Evolutionary conservation across 371 early-diverging fungal genomes (phyloP).

Genomic region (Batkoa obscura): DNA sequence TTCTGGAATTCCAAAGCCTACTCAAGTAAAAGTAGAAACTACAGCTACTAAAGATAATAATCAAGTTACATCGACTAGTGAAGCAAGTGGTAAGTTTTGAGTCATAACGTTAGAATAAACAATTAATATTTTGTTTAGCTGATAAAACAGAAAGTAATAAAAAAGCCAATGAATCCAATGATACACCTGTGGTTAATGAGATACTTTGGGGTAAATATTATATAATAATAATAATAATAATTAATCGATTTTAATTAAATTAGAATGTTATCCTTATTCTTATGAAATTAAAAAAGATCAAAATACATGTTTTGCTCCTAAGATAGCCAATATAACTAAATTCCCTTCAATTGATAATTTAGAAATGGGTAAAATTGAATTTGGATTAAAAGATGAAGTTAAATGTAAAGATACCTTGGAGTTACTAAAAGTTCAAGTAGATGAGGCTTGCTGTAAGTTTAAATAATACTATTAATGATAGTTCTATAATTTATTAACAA

Average conservation of each 20-base stretch:
- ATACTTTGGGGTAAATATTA: not conserved
- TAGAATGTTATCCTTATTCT: not conserved
- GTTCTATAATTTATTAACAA: no score
- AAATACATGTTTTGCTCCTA: not conserved
- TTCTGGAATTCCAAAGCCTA: not conserved
- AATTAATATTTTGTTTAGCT: not conserved
- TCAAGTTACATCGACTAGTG: not conserved
- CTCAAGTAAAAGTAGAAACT: not conserved
- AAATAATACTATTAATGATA: not conserved
- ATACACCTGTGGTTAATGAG: not conserved
- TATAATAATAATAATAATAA: not conserved
- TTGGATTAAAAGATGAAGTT: not conserved
- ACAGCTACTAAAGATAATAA: not conserved
- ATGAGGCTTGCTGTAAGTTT: not conserved
- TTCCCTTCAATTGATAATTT: not conserved
- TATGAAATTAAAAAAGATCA: not conserved
- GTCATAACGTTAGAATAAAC: not conserved
- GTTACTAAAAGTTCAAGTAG: not conserved
- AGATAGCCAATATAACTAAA: not conserved
- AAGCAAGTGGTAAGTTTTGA: not conserved
- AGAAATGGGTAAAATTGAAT: not conserved
- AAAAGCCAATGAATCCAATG: not conserved
- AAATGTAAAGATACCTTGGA: not conserved
- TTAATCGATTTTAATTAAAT: not conserved
- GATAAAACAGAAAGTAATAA: not conserved